phyloP scores from a whole-genome alignment of 2,329 filamentous ascomycete genomes.

The Colletotrichum scovillei region DNA sequence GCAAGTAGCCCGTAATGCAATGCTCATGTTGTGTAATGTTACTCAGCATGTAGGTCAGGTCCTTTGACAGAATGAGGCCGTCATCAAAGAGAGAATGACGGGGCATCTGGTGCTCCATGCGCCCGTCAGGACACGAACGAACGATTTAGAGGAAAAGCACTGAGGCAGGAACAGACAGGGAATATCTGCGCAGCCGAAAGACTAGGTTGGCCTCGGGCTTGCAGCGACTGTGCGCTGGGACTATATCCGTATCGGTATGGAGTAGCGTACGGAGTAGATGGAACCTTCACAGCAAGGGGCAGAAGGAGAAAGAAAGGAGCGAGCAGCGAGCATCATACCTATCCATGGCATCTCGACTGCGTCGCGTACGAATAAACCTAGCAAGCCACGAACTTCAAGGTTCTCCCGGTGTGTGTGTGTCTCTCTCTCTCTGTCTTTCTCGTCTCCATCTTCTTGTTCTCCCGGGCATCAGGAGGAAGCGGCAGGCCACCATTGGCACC shows the following conservation, averaged over 20 bases:
- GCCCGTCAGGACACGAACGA: not conserved
- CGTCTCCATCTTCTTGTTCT: not conserved
- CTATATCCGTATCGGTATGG: not conserved
- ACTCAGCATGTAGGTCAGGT: not conserved
- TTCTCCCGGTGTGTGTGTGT: not conserved
- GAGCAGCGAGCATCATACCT: not conserved
- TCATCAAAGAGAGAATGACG: not conserved
- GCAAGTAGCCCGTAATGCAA: not conserved
- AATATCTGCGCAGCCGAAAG: not conserved
- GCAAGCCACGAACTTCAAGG: not conserved
- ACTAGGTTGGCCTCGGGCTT: not conserved
- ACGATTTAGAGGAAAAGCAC: not conserved
- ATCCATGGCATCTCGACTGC: not conserved
- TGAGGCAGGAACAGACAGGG: not conserved
- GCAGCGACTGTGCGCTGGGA: conserved; percentile 4
- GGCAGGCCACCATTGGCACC: not conserved
- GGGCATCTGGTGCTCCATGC: conserved; percentile 3
- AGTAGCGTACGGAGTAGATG: too few species aligned
- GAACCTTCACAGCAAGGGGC: not conserved
- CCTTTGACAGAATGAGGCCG: conserved; percentile 9
- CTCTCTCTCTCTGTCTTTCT: too few species aligned
- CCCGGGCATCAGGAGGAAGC: conserved; percentile 14
- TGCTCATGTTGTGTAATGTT: not conserved
- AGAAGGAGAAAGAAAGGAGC: not conserved
- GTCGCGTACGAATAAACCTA: too few species aligned